Evolutionary conservation across 257 asterid species (phyloP), one percentile per base, ranked within the genome.

Genomic region (Coffea eugenioides): DNA sequence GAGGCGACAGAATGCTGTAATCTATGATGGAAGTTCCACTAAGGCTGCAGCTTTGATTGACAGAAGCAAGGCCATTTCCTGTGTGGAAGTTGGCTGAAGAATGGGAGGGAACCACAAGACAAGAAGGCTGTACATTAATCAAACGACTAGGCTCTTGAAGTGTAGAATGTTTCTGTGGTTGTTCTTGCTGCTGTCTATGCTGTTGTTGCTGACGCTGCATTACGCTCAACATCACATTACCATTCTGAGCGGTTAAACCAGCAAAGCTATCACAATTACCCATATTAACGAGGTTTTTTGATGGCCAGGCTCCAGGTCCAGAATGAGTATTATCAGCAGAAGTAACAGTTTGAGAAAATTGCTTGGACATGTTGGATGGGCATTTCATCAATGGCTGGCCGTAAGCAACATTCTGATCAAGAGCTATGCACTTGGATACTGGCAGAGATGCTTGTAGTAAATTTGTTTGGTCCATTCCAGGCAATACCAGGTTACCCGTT

Each of bases 71-170:
- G 82, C 86, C 81, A 56, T 86, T 87, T 80, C 82, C 90, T 8
- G 81, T 85, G 77, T 89, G 93, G 84, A 84, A 83, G 79, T 79
- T 90, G 80, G 85, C 85, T 20, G 89, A 82, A 49, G 90, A 84
- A 81, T 84, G 93, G 79, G 92, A 89, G 4, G 97, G 96, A 80
- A 88, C 91, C 76, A 90, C 97, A 82, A 93, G 80, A 84, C 95
- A 90, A 82, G 97, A 93, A 80, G 97, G 95, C 75, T 84, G 92
- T 77, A 90, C 97, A 80, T 87, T 92, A 73, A 90, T 83, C 46
- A 87, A 54, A 71, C 87, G 86, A 69, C 70, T 79, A 18, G 90
- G 80, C 62, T 87, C 95, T 25, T 68, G 74, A 25, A 86, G 57
- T 51, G 69, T 46, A 48, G 88, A 75, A 74, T 85, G 91, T 77